phyloP scores from a whole-genome alignment of 2,329 filamentous ascomycete genomes.

The Sporothrix inflata region DNA sequence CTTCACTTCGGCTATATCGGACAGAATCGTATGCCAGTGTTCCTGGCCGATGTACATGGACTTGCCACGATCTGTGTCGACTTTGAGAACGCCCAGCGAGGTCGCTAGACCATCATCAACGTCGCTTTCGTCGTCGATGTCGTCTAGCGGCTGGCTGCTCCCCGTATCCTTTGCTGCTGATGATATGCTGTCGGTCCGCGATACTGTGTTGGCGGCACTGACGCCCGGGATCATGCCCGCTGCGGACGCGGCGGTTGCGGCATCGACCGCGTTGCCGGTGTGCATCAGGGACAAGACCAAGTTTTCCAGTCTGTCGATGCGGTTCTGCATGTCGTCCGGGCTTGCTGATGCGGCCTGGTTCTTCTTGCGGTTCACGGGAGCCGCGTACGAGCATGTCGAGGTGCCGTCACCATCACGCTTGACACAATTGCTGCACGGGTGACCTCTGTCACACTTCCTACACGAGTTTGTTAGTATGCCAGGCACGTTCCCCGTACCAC shows the following conservation, averaged over 20 bases:
- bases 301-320: constrained; percentile 92
- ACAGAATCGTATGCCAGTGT: constrained; percentile 79
- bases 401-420: constrained; percentile 86
- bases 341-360: constrained; percentile 62
- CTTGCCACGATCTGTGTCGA: constrained; percentile 76
- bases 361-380: constrained; percentile 72
- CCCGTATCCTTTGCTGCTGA: constrained; percentile 43
- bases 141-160: constrained; percentile 40
- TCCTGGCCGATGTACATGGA: constrained; percentile 81
- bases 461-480: constrained; percentile 9
- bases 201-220: constrained; percentile 34
- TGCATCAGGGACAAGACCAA: constrained; percentile 94
- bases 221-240: constrained; percentile 38
- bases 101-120: constrained; percentile 69
- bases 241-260: constrained; percentile 36
- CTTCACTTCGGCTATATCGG: constrained; percentile 89
- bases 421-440: constrained; percentile 92
- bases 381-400: constrained; percentile 81
- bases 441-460: constrained; percentile 89
- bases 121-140: constrained; percentile 67
- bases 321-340: constrained; percentile 97
- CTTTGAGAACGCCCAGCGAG: constrained; percentile 80
- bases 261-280: constrained; percentile 65
- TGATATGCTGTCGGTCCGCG: constrained; percentile 50
- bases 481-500: not conserved